Evolutionary conservation across 148 eudicot genomes (phyloP).

Genomic region (Persicaria maculosa): DNA sequence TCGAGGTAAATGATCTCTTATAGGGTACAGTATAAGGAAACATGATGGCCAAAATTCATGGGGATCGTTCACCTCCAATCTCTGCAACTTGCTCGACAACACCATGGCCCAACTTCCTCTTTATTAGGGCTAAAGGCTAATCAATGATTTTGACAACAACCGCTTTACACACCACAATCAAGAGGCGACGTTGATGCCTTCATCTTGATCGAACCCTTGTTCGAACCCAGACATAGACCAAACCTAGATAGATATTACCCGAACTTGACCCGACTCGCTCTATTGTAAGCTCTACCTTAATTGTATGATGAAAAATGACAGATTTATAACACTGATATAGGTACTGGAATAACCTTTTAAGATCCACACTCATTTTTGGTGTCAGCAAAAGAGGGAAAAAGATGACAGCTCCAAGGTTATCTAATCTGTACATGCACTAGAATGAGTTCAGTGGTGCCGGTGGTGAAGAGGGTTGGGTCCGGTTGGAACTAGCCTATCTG

Average conservation of each 20-base stretch:
- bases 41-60: conserved; percentile 4
- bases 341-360: neutral
- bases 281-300: neutral
- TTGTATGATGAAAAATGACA: neutral
- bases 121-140: neutral
- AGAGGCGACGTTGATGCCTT: too few species aligned
- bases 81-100: conserved; percentile 8
- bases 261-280: too few species aligned
- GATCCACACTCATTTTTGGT: neutral
- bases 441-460: neutral
- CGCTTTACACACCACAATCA: neutral
- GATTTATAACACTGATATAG: neutral
- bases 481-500: conserved; percentile 10
- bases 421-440: neutral
- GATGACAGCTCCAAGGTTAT: neutral
- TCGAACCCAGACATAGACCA: too few species aligned
- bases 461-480: conserved; percentile 12
- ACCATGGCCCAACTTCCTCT: neutral
- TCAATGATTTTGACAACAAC: conserved; percentile 1
- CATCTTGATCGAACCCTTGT: too few species aligned
- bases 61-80: conserved; percentile 6
- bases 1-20: conserved; percentile 3
- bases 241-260: too few species aligned
- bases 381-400: neutral
- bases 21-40: neutral